Evolutionary conservation across 441 rosid species (phyloP).

Genomic region (Euphorbia celastroides): DNA sequence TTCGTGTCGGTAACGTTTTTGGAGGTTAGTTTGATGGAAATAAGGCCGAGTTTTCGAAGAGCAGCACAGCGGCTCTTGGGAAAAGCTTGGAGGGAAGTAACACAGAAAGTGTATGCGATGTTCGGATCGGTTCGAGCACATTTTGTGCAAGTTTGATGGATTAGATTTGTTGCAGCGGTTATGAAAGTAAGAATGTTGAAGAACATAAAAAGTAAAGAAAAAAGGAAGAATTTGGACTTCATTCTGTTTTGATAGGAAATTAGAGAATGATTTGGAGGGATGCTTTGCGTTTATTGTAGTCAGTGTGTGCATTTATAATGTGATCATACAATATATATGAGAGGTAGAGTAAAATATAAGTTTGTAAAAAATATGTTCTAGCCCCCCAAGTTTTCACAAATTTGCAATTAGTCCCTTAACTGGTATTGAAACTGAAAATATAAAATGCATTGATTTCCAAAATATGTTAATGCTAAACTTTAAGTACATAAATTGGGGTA

Average conservation of each 20-base stretch:
- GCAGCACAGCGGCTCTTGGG: constrained; percentile 27
- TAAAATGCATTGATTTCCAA: too few relatives aligned
- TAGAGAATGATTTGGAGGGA: not conserved
- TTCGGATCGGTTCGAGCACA: constrained; percentile 44
- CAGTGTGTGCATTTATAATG: not conserved
- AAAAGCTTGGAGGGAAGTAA: constrained; percentile 35
- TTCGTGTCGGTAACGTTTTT: constrained; percentile 37
- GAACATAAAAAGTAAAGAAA: constrained; percentile 24
- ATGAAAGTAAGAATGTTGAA: constrained; percentile 4
- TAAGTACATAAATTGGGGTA: not conserved
- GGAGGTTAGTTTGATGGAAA: constrained; percentile 36
- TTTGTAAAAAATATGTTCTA: not conserved
- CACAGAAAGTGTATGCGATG: constrained; percentile 44
- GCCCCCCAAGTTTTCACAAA: too few relatives aligned
- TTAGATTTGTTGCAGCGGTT: constrained; percentile 20
- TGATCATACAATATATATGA: not conserved
- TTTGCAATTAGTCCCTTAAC: not conserved
- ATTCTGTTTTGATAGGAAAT: constrained; percentile 5
- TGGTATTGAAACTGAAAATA: too few relatives aligned
- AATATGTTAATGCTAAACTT: too few relatives aligned
- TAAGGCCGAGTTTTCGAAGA: constrained; percentile 40
- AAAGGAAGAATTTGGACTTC: constrained; percentile 5
- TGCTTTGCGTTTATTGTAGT: not conserved
- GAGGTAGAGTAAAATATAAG: not conserved
- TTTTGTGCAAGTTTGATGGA: constrained; percentile 44